Base-by-base conservation (phyloP, 2,329 filamentous ascomycete genomes). In the Stenocarpella maydis region DNA sequence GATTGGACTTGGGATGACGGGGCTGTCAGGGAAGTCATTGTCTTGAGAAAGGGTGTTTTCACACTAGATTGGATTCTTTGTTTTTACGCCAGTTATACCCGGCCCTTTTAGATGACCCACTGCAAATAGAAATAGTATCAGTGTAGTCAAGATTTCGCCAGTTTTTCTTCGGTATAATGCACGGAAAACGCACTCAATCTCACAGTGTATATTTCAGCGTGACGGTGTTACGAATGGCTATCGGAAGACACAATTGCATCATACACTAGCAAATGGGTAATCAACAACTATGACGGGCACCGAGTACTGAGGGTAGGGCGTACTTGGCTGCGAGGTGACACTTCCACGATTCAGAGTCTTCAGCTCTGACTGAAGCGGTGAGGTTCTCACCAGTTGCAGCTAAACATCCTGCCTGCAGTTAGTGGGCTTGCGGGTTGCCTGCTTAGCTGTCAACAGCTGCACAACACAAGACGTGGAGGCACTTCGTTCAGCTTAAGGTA, bases 11-110 rank as follows among this genome's bases (percentile, higher is more conserved):
- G 50, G 19, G 17, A 1, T 12, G 0, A 21, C 8, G 14, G 4
- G 9, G 34, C 17, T 7, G 8, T 3, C 1, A 21, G 3, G 19
- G 4, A 31, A 14, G 7, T 3, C 9, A 1, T 12, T 1, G 9
- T 53, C 9, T 14, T 53, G 5, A 52, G 1, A 28, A 3, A 3
- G n/a, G n/a, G n/a, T 39, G n/a, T n/a, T 8, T 26, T 41, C 21
- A 12, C 19, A 26, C 4, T 19, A 58, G 24, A 28, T 28, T 19
- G 45, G 5, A 8, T 37, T 12, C 10, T 12, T 10, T 37, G 5
- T 37, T 37, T 37, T 37, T 37, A 37, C 6, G 12, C 2, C 5
- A 37, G 34, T 12, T 37, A 5, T 37, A 12, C 34, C 5, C 2
- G 34, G 6, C 5, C 10, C 9, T 19, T 58, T 26, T 7, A 41